phyloP scores from a whole-genome alignment of 768 basidiomycete genomes.

The Calocybe cyanea region DNA sequence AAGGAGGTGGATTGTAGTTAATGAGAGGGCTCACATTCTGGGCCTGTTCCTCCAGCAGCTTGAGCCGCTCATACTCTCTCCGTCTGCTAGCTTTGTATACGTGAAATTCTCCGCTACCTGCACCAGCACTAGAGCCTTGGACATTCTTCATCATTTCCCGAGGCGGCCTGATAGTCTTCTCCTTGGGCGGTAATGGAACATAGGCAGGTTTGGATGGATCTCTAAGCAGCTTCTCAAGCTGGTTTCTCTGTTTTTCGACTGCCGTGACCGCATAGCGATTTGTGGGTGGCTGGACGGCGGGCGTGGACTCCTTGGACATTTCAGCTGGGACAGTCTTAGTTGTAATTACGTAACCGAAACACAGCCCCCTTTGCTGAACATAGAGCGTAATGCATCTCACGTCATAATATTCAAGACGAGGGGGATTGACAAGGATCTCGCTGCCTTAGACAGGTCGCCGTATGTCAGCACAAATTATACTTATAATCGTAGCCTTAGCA shows the following conservation, averaged over 20 bases:
- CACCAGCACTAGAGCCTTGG: slow-evolving; percentile 95
- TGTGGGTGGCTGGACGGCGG: slow-evolving; percentile 25
- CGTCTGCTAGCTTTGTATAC: slow-evolving; percentile 95
- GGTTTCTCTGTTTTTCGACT: slow-evolving; percentile 50
- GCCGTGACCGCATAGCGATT: slow-evolving; percentile 50
- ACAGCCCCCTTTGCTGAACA: too few species aligned
- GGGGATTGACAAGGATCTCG: too few species aligned
- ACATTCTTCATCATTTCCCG: slow-evolving; percentile 99
- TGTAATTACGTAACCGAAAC: background rate
- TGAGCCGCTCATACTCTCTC: slow-evolving; percentile 92
- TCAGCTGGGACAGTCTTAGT: background rate
- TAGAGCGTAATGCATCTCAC: background rate
- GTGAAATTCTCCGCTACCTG: slow-evolving; percentile 97
- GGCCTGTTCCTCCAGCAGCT: slow-evolving; percentile 80
- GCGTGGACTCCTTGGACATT: slow-evolving; percentile 14
- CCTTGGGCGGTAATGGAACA: slow-evolving; percentile 77
- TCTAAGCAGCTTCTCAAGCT: slow-evolving; percentile 86
- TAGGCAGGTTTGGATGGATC: slow-evolving; percentile 82
- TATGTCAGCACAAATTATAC: background rate
- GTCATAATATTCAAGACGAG: too few species aligned
- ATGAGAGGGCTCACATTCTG: slow-evolving; percentile 55
- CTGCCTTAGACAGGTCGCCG: background rate
- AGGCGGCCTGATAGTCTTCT: slow-evolving; percentile 75
- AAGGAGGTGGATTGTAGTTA: slow-evolving; percentile 4
- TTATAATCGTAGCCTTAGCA: background rate